Evolutionary conservation across 352 stramenopile species (phyloP), one percentile per base, ranked within the genome.

Genomic region (Pythium sukuiense): DNA sequence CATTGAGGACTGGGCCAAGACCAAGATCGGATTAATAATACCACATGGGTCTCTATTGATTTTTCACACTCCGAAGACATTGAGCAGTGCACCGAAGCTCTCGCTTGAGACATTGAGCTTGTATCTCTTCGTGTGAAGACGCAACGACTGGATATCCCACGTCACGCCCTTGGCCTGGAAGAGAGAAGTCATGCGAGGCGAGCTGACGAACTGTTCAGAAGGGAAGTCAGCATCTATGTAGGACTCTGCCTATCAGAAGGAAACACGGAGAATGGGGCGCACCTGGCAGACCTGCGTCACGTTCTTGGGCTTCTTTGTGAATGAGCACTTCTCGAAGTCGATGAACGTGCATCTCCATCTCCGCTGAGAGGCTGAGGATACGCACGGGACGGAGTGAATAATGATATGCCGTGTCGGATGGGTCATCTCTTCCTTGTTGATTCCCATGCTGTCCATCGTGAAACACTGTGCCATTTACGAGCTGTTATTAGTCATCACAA

Each of bases 341-440:
- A 92, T 72, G 50, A 92, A 90, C 11, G 80, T 81, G 63, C 81
- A 90, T 46, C 69, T 72, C 76, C 76, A 87, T 45, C 54, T 61
- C 41, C 46, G 29, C 55, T 53, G 43, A 63, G 64, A n/a, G 37
- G 63, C 13, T 54, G 70, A 54, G 35, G 61, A 7, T 72, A 62
- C 33, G 33, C 52, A 37, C 26, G 5, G 30, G 33, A 32, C 20
- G 7, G 20, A n/a, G 37, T 79, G 65, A 26, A 92, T 58, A 59
- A 92, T 80, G 26, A 92, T 89, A 46, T 92, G 84, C 50, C 81
- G 81, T 35, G 86, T 84, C 37, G 84, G 84, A 52, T 92, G 84
- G 11, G 81, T 92, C 84, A 92, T 92, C 66, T 92, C 84, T 55
- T 87, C 84, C 70, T 92, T 92, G 70, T 90, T 92, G 49, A 90